Evolutionary conservation across 345 rosid species (phyloP), one percentile per base, ranked within the genome.

Genomic region (Murraya koenigii): DNA sequence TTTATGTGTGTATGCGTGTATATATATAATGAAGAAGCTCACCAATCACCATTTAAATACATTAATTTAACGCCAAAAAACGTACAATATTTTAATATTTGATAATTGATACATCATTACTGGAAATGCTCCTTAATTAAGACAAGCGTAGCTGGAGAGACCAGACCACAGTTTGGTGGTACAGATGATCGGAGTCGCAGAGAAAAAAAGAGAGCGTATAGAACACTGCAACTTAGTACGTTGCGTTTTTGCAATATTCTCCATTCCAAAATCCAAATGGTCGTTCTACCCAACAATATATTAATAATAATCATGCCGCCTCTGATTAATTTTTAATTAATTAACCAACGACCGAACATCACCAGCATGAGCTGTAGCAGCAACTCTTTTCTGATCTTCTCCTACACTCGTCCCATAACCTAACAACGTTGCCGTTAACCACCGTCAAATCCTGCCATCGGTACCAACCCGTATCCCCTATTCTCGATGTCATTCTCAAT

Each of bases 401-500:
- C 69, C 35, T 75, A 26, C 35, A 3, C 63, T 67, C 93, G 36
- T 91, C 93, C 98, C 97, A 93, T 64, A 94, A 82, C 80, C 92
- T 84, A 3, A 94, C 94, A 20, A 94, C 85, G 79, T 82, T 91
- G 32, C 97, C 98, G 79, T 90, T 84, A 61, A 91, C 62, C 82
- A 71, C 89, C 85, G 88, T 85, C 81, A 83, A 72, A 78, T 94
- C 95, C 82, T 89, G 88, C 78, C 74, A 83, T 56, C 87, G 81
- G 81, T 89, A 87, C 97, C 97, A 91, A 3, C 79, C 79, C 72
- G 69, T 71, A 2, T 87, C 89, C 56, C 56, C 56, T 5, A 52
- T 0, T 52, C 56, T 52, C 56, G 56, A 22, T 65, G 89, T 90
- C 58, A 41, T 87, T 77, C 85, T 88, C 85, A 80, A n/a, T 62